Evolutionary conservation across 2,329 filamentous ascomycete species (phyloP).

Genomic region (Scleromitrula shiraiana): DNA sequence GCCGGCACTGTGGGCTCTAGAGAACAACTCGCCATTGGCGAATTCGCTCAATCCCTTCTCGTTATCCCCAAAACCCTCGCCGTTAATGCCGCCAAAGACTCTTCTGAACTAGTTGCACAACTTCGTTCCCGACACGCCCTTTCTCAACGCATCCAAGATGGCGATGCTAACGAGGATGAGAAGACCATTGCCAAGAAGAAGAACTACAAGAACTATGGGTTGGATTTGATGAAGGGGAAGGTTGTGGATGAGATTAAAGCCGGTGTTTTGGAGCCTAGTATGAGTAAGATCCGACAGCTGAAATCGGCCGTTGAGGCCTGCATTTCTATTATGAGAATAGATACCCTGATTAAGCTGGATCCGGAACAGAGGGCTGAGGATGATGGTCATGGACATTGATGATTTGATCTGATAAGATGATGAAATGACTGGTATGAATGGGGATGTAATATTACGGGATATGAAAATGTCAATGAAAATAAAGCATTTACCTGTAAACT

Average conservation of each 20-base stretch:
- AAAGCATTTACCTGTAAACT: constrained; percentile 8
- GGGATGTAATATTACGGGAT: constrained; percentile 9
- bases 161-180: constrained; percentile 76
- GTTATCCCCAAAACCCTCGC: constrained; percentile 94
- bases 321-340: constrained; percentile 98
- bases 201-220: constrained; percentile 97
- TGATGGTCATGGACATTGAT: constrained; percentile 78
- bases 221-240: constrained; percentile 82
- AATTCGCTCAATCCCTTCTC: constrained; percentile 92
- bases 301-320: constrained; percentile 98
- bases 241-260: constrained; percentile 91
- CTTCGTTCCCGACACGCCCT: constrained; percentile 89
- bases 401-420: constrained; percentile 13
- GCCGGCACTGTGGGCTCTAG: constrained; percentile 93
- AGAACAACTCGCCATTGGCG: constrained; percentile 94
- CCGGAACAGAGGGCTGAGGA: constrained; percentile 72
- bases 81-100: constrained; percentile 94
- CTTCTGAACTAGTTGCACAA: constrained; percentile 89
- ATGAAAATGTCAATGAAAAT: constrained; percentile 4
- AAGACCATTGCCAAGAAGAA: constrained; percentile 88
- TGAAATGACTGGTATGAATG: constrained; percentile 8
- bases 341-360: constrained; percentile 97
- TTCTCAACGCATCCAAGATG: constrained; percentile 83
- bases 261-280: constrained; percentile 90
- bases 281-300: constrained; percentile 96